phyloP scores from a whole-genome alignment of 2,329 filamentous ascomycete species.

The Penicillium sp. region DNA sequence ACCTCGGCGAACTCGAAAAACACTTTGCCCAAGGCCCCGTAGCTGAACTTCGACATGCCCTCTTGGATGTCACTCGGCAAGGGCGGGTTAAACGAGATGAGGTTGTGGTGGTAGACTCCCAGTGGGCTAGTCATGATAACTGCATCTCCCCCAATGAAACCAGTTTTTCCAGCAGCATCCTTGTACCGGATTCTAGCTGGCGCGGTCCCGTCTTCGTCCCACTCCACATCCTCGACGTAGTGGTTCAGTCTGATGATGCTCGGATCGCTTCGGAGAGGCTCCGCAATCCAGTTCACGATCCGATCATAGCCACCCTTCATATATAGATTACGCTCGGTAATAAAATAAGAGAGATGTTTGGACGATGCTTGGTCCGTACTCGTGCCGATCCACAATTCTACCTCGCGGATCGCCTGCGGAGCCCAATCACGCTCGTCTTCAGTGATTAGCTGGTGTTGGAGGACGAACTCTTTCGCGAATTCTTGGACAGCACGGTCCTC shows the following conservation, averaged over 20 bases:
- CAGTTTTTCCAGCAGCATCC: slow-evolving; percentile 22
- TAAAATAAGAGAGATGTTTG: slow-evolving; percentile 44
- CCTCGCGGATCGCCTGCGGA: slow-evolving; percentile 44
- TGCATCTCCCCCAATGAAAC: slow-evolving; percentile 36
- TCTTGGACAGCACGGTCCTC: slow-evolving; percentile 42
- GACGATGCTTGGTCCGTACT: slow-evolving; percentile 43
- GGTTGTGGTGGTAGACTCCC: slow-evolving; percentile 39
- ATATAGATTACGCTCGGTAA: slow-evolving; percentile 46
- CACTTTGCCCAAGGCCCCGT: slow-evolving; percentile 45
- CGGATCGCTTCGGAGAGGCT: slow-evolving; percentile 34
- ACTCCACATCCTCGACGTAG: slow-evolving; percentile 39
- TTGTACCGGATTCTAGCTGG: slow-evolving; percentile 12
- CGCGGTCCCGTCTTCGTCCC: slow-evolving; percentile 29
- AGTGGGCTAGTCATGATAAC: slow-evolving; percentile 42
- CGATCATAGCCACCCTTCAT: slow-evolving; percentile 48
- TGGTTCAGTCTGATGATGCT: slow-evolving; percentile 40
- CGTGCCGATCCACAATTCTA: slow-evolving; percentile 46
- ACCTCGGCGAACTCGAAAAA: slow-evolving; percentile 46
- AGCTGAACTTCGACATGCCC: slow-evolving; percentile 39
- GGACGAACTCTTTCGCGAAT: slow-evolving; percentile 42
- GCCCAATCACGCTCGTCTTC: slow-evolving; percentile 45
- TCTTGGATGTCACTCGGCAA: slow-evolving; percentile 37
- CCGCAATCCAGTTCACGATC: slow-evolving; percentile 43
- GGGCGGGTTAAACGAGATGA: slow-evolving; percentile 41
- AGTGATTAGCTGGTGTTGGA: slow-evolving; percentile 42